Evolutionary conservation across 495 filamentous ascomycete species (phyloP), one percentile per base, ranked within the genome.

Genomic region (Podospora pseudoanserina): DNA sequence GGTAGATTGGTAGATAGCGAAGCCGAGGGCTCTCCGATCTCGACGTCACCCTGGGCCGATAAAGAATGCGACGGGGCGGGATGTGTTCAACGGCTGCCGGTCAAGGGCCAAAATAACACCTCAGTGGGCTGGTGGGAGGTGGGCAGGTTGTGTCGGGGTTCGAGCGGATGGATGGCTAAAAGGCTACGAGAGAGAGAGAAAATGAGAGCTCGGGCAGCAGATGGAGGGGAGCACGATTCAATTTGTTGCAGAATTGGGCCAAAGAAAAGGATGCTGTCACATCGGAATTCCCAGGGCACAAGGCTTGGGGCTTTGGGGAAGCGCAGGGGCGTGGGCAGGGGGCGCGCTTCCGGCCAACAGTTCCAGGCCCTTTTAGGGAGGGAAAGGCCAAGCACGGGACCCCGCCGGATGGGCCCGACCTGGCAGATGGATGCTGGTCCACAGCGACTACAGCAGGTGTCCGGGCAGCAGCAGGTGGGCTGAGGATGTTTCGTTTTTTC

Each of bases 251-350:
- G 20, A 49, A 19, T 23, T 54, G 49, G 49, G 0, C 55, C n/a
- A 58, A 26, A 58, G 23, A 58, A 18, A 58, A 20, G 55, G 55
- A 58, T 58, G 56, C 70, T 66, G 60, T 70, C 58, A 63, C 70
- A 68, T 74, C 72, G 70, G 70, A 69, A 72, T 63, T 74, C 67
- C 70, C 74, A 74, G 74, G 72, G 67, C 60, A 70, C 30, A 32
- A 32, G 30, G 39, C 39, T 49, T 49, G 68, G 55, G 55, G 59
- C 58, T 19, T 67, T 65, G 68, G 63, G 44, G 34, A 66, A 56
- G 60, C 55, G 59, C 54, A 58, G 65, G 69, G 58, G 39, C 23
- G 19, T 20, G 55, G 55, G 55, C 55, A 58, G 23, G 55, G 55
- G 55, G 5, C 5, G n/a, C 20, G 32, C 13, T 63, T 27, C 61